phyloP scores from a whole-genome alignment of 768 basidiomycete genomes.

The Podaxis carcinomalis region DNA sequence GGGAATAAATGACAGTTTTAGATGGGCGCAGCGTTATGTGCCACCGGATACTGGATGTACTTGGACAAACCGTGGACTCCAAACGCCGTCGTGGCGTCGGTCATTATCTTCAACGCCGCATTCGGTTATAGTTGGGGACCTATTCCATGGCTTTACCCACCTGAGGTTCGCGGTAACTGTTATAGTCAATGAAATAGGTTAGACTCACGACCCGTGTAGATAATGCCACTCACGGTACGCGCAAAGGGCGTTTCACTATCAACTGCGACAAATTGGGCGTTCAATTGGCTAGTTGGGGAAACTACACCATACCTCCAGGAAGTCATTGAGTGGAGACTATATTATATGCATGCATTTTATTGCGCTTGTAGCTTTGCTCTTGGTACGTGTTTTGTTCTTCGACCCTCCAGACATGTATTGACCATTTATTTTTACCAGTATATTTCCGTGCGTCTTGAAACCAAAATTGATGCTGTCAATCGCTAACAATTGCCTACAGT shows the following conservation, averaged over 20 bases:
- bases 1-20: constrained; percentile 21
- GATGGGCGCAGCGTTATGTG: constrained; percentile 73
- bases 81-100: constrained; percentile 78
- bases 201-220: constrained; percentile 32
- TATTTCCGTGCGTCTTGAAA: constrained; percentile 55
- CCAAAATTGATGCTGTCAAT: not conserved
- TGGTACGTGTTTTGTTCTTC: constrained; percentile 29
- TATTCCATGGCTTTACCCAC: constrained; percentile 76
- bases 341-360: constrained; percentile 91
- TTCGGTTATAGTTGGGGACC: constrained; percentile 89
- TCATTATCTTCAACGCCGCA: constrained; percentile 87
- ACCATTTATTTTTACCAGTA: constrained; percentile 31
- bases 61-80: constrained; percentile 78
- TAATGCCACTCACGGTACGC: constrained; percentile 78
- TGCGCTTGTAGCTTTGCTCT: constrained; percentile 77
- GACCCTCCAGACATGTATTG: not conserved
- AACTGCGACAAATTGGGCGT: constrained; percentile 80
- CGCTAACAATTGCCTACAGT: constrained; percentile 32
- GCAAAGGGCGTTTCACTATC: constrained; percentile 90
- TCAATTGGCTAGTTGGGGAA: constrained; percentile 84
- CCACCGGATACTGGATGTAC: constrained; percentile 88
- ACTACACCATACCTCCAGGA: constrained; percentile 81
- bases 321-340: constrained; percentile 80
- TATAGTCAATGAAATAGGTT: not conserved
- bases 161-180: constrained; percentile 44